These are phyloP conservation scores for Ceriops zippeliana DNA, from an alignment of 345 rosid genomes.

Conservation along the genomic window DNA sequence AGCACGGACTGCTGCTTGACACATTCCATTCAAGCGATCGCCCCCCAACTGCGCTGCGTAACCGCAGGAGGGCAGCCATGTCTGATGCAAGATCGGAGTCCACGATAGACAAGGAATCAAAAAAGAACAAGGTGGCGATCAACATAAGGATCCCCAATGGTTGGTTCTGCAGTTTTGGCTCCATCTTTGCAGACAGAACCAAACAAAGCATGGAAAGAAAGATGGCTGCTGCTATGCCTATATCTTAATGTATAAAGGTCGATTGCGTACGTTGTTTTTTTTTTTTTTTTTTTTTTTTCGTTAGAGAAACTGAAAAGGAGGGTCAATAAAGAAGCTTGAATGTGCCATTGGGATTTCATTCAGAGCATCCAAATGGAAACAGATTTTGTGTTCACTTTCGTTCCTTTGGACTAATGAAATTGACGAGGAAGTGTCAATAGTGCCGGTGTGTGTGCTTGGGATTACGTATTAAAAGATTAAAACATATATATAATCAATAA, in stretches of 20 bases:
- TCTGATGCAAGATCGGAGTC: conserved; percentile 27
- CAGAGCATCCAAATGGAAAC: no score
- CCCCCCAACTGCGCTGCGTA: conserved; percentile 23
- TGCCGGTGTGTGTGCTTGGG: no score
- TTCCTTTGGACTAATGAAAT: no score
- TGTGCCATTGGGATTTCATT: no score
- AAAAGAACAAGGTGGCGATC: not conserved
- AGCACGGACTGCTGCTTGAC: conserved; percentile 11
- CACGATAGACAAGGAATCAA: not conserved
- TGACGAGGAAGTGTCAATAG: not conserved
- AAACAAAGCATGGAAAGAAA: conserved; percentile 4
- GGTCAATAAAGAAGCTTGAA: not conserved
- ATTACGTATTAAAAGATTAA: no score
- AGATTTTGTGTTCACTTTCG: no score
- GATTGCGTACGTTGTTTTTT: no score
- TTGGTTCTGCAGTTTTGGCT: not conserved
- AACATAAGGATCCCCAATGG: not conserved
- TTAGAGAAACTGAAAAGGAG: no score
- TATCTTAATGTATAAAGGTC: no score
- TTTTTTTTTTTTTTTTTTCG: no score
- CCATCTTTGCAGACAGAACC: conserved; percentile 5
- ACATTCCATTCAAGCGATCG: conserved; percentile 22
- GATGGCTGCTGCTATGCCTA: no score
- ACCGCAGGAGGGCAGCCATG: conserved; percentile 17
- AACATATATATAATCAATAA: no score